Percentiles rank a stretch among this genome's conserved stretches.
Evolutionary conservation across 352 stramenopile genomes (phyloP).

Genomic region (Pythium utonaiense): DNA sequence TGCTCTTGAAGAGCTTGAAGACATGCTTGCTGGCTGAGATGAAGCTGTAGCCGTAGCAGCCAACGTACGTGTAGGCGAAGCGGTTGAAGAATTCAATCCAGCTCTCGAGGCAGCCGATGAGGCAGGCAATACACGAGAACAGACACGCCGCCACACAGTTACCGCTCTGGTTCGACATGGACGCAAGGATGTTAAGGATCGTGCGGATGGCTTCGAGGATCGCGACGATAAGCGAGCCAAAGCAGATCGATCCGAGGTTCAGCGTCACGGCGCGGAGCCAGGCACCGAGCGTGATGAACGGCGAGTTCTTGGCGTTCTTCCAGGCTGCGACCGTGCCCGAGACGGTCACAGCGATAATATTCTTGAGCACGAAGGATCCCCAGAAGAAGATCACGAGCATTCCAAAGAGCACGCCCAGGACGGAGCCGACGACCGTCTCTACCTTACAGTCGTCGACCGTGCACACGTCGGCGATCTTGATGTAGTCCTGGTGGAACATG

Average conservation of each 20-base stretch:
- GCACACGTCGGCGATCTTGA: conserved; percentile 52
- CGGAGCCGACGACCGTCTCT: conserved; percentile 36
- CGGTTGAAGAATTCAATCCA: conserved; percentile 90
- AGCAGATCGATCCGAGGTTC: conserved; percentile 92
- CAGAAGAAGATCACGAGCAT: conserved; percentile 94
- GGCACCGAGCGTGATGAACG: conserved; percentile 74
- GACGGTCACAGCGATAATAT: conserved; percentile 88
- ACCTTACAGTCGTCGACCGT: conserved; percentile 46
- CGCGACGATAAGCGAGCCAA: conserved; percentile 89
- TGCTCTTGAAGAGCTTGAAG: conserved; percentile 73
- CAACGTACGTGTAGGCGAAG: conserved; percentile 87
- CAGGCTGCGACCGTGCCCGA: conserved; percentile 89
- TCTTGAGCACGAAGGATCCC: conserved; percentile 81
- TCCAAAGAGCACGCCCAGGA: conserved; percentile 74
- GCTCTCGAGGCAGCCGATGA: conserved; percentile 78
- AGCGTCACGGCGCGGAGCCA: conserved; percentile 81
- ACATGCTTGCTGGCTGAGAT: conserved; percentile 70
- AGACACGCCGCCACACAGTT: conserved; percentile 77
- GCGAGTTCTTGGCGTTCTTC: conserved; percentile 71
- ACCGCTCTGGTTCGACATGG: conserved; percentile 50
- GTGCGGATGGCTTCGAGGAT: conserved; percentile 81
- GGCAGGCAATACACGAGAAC: conserved; percentile 61
- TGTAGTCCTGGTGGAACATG: conserved; percentile 73
- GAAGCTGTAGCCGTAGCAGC: conserved; percentile 85
- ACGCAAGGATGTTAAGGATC: conserved; percentile 65